Conservation (phyloP, 2,329 filamentous ascomycete genomes). For the Falciphora oryzae region DNA sequence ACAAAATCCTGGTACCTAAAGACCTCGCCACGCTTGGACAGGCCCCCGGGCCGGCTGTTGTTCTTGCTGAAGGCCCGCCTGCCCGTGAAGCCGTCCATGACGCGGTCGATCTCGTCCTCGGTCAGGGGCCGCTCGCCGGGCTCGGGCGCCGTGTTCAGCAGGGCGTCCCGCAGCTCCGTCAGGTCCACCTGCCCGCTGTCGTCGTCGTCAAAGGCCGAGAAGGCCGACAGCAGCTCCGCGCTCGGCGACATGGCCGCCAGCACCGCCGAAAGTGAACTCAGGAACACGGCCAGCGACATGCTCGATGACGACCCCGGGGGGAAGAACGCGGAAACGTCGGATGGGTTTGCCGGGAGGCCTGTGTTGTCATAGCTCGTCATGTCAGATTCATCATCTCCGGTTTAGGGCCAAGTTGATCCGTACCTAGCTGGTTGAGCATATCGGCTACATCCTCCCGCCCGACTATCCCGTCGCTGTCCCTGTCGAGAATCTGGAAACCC, state of each 20-base stretch:
- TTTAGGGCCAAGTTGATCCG: slow-evolving; percentile 7
- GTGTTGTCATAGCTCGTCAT: not conserved
- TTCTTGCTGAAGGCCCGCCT: slow-evolving; percentile 73
- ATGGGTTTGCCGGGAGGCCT: slow-evolving; percentile 69
- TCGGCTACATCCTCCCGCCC: slow-evolving; percentile 78
- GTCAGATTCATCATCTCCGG: not conserved
- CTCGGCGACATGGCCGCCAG: slow-evolving; percentile 70
- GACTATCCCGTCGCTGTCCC: slow-evolving; percentile 79
- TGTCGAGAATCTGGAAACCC: slow-evolving; percentile 88
- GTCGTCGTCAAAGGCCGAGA: slow-evolving; percentile 92
- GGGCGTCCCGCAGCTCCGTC: slow-evolving; percentile 71
- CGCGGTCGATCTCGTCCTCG: slow-evolving; percentile 73
- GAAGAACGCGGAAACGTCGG: slow-evolving; percentile 77
- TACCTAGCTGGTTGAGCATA: slow-evolving; percentile 81
- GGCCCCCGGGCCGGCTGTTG: slow-evolving; percentile 41
- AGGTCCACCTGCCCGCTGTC: slow-evolving; percentile 91
- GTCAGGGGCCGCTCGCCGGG: slow-evolving; percentile 59
- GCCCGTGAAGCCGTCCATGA: slow-evolving; percentile 82
- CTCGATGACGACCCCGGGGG: slow-evolving; percentile 64
- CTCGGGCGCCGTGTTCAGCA: slow-evolving; percentile 77
- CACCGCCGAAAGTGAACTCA: slow-evolving; percentile 73
- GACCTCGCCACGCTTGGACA: slow-evolving; percentile 72
- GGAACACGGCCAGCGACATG: slow-evolving; percentile 77
- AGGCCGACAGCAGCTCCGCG: slow-evolving; percentile 78
- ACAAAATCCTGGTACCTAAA: slow-evolving; percentile 96